phyloP scores from a whole-genome alignment of 1,284 basidiomycete genomes.

The Fomitopsis palustris region DNA sequence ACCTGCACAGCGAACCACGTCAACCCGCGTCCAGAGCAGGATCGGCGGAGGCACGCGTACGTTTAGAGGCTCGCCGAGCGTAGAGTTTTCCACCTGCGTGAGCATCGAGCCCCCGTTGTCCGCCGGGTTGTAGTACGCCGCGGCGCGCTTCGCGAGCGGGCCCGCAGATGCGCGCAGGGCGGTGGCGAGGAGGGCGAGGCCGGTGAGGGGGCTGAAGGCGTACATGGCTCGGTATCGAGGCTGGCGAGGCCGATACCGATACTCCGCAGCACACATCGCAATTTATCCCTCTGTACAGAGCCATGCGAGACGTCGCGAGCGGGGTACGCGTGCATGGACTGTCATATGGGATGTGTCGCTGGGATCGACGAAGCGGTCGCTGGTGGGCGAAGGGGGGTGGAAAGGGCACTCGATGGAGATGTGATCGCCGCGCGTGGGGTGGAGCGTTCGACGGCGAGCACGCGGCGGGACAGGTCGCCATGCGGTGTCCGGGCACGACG shows the following conservation, averaged over 20 bases:
- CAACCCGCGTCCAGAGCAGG: background rate
- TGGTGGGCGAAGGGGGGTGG: background rate
- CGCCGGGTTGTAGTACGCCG: slow-evolving; percentile 44
- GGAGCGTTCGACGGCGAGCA: background rate
- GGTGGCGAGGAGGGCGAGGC: background rate
- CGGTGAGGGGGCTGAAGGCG: background rate
- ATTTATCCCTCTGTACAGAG: background rate
- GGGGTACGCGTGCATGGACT: background rate
- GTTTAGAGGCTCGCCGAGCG: slow-evolving; percentile 69
- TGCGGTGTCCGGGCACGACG: too few relatives aligned
- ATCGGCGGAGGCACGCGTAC: slow-evolving; percentile 27
- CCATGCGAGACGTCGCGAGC: background rate
- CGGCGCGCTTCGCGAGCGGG: slow-evolving; percentile 7
- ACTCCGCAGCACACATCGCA: background rate
- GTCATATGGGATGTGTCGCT: background rate
- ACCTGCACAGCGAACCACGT: slow-evolving; percentile 32
- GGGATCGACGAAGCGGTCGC: background rate
- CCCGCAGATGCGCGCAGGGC: background rate
- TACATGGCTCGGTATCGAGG: background rate
- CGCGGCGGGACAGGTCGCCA: background rate
- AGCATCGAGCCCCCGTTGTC: slow-evolving; percentile 52
- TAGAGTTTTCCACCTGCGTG: slow-evolving; percentile 36
- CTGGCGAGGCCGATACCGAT: background rate
- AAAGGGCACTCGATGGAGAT: background rate
- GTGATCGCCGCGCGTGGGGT: background rate